Percentiles rank a stretch among this genome's conserved stretches.
Conservation (phyloP, 2,329 filamentous ascomycete species). For the Pestalotiopsis sp. region DNA sequence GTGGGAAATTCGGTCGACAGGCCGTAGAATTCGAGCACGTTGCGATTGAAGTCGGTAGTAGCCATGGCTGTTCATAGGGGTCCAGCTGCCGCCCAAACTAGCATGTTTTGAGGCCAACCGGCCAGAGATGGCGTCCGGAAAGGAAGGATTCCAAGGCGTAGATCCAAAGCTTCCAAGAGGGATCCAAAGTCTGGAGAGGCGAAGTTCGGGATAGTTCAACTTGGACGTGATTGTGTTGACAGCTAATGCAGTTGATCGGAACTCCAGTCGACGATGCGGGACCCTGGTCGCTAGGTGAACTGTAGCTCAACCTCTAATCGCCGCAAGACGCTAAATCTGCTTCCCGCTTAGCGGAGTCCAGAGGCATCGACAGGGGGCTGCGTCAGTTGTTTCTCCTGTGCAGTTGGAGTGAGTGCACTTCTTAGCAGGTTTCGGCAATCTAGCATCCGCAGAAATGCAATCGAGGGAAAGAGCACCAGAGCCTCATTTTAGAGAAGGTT, state of each 20-base stretch:
- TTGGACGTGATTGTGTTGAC: background rate
- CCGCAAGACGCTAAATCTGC: background rate
- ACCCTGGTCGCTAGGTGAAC: background rate
- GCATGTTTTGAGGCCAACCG: background rate
- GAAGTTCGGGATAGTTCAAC: background rate
- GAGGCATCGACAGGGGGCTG: background rate
- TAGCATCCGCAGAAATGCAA: background rate
- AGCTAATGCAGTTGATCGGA: background rate
- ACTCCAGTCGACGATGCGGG: background rate
- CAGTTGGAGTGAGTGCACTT: background rate
- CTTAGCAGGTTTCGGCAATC: background rate
- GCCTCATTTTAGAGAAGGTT: background rate
- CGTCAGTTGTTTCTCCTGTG: background rate
- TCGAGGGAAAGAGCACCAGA: background rate
- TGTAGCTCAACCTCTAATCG: background rate
- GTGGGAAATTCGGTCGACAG: conserved; percentile 76
- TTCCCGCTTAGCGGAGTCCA: background rate
- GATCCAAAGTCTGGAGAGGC: background rate
- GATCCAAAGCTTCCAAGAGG: background rate
- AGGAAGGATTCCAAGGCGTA: background rate
- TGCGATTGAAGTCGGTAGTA: conserved; percentile 73
- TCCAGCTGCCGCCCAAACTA: background rate
- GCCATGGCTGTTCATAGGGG: conserved; percentile 19
- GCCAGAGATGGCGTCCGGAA: background rate
- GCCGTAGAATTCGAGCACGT: conserved; percentile 87